Percentiles rank a stretch among this genome's conserved stretches.
Conservation (phyloP, 805 yeast genomes). For the Sugiyamaella marilandica region DNA sequence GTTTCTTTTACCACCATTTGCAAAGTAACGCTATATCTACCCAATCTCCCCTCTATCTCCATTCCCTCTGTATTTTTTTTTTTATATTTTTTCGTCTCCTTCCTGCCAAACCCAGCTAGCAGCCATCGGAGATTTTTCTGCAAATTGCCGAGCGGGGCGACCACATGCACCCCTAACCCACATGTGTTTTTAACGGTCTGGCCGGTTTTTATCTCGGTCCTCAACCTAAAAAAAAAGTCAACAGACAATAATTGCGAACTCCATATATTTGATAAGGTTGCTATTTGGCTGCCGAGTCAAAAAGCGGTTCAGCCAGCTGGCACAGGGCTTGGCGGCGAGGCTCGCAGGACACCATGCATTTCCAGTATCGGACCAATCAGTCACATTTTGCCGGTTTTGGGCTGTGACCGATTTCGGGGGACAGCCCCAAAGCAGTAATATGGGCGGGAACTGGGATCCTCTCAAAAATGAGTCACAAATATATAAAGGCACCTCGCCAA, state of each 20-base stretch:
- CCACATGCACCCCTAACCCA: background rate
- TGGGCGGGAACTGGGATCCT: background rate
- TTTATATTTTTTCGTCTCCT: too few species aligned
- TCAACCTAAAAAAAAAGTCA: too few species aligned
- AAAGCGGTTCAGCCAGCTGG: background rate
- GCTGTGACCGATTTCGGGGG: background rate
- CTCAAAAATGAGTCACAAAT: constrained; percentile 4
- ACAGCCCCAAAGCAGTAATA: background rate
- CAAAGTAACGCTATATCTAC: too few species aligned
- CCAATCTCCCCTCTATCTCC: too few species aligned
- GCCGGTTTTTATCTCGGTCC: too few species aligned
- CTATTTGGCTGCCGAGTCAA: background rate
- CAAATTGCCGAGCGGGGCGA: background rate
- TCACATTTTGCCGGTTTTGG: constrained; percentile 3
- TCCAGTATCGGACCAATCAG: background rate
- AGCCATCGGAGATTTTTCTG: background rate
- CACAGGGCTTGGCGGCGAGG: background rate
- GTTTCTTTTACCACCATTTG: too few species aligned
- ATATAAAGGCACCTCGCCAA: background rate
- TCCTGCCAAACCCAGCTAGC: background rate
- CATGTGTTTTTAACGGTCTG: too few species aligned
- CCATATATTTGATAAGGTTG: background rate
- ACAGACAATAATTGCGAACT: too few species aligned
- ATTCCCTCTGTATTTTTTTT: too few species aligned
- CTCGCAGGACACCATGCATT: background rate